Conservation (phyloP, 768 basidiomycete genomes). For the Psilocybe tampanensis region DNA sequence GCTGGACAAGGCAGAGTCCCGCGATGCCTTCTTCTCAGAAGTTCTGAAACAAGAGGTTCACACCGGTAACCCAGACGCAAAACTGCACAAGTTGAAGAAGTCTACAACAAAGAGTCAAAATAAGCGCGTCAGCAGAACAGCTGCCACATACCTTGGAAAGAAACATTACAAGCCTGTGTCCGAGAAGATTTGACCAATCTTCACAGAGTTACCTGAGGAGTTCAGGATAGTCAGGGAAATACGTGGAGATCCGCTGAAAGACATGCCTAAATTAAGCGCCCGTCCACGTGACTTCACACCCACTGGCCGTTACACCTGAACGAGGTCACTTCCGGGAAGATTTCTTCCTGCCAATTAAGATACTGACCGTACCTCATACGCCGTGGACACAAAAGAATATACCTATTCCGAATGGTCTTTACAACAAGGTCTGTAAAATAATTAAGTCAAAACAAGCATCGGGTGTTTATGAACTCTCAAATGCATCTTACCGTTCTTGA, state of each 20-base stretch:
- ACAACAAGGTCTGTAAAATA: neutral
- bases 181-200: no score
- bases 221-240: no score
- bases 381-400: slow-evolving; percentile 13
- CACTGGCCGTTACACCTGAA: slow-evolving; percentile 19
- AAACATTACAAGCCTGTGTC: no score
- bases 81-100: neutral
- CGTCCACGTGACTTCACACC: slow-evolving; percentile 3
- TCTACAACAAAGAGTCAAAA: no score
- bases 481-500: slow-evolving; percentile 33
- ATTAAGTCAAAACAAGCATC: slow-evolving; percentile 31
- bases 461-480: slow-evolving; percentile 33
- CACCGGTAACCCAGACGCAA: no score
- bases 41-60: neutral
- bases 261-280: no score
- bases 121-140: no score
- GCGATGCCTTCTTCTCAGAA: neutral
- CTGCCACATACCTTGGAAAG: no score
- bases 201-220: no score
- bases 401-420: slow-evolving; percentile 14
- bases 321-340: slow-evolving; percentile 17
- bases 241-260: no score
- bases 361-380: slow-evolving; percentile 4
- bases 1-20: neutral
- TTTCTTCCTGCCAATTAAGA: slow-evolving; percentile 14